Base-by-base conservation (phyloP, 1,284 basidiomycete genomes). In the Trichosporon coremiiforme region DNA sequence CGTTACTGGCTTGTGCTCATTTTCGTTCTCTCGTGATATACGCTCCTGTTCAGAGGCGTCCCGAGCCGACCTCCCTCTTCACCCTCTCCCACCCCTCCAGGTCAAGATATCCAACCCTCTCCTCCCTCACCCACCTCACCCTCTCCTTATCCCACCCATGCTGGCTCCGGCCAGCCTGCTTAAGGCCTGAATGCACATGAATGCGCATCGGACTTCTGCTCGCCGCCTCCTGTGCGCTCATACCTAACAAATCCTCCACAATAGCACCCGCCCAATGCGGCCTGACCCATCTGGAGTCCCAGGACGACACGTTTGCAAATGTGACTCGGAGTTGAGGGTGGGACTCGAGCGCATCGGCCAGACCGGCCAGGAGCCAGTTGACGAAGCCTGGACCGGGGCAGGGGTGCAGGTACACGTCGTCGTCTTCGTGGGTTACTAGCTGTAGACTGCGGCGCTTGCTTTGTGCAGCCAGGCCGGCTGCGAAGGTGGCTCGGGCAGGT, bases 261-360 rank as follows among this genome's bases (percentile, higher is more conserved):
- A 62, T 62, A 2, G 57, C 57, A 6, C 57, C 57, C 15, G 57
- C 57, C 57, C 57, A 62, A 29, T 62, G 57, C 6, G 57, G 57
- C 31, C 57, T 4, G 4, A 62, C 31, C 57, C 57, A 62, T 5
- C 15, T 4, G 4, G 57, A 4, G 17, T 35, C 31, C 57, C 57
- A 62, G 31, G 29, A 35, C 31, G 7, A 9, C 15, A 62, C 57
- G 20, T 10, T 13, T 2, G 17, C 57, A 31, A 62, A 33, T 2
- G 17, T 7, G 10, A 62, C 31, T 31, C 8, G 29, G 15, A n/a
- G 31, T 10, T 4, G 17, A 7, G 57, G 29, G 57, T 33, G 7
- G 5, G 10, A 10, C 9, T 53, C 5, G 17, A 62, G 29, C 13
- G 31, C 29, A 29, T 62, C 57, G 13, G 57, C 57, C 15, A 62